phyloP scores from a whole-genome alignment of 208 protist species.

The Trypanosoma boissoni region DNA sequence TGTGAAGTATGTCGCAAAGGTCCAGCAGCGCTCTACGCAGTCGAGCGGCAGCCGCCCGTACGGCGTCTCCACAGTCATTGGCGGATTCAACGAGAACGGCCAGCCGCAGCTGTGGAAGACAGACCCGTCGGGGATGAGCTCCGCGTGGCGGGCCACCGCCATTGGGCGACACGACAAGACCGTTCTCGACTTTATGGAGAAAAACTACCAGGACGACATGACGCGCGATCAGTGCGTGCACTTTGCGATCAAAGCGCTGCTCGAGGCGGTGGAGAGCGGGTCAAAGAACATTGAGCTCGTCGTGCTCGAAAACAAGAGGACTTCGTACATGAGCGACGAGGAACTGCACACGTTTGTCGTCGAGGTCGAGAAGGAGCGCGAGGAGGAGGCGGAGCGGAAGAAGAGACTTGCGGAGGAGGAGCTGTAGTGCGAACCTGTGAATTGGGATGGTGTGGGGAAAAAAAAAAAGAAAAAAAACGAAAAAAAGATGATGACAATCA shows the following conservation, averaged over 20 bases:
- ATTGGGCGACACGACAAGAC: conserved; percentile 96
- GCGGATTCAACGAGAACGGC: conserved; percentile 97
- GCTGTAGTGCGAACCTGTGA: too few relatives aligned
- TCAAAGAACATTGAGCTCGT: conserved; percentile 91
- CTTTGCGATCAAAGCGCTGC: conserved; percentile 97
- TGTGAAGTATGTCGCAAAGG: conserved; percentile 96
- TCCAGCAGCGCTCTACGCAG: conserved; percentile 99
- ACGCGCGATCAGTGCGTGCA: conserved; percentile 93
- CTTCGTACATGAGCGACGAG: conserved; percentile 68
- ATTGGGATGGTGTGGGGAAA: conserved; percentile 3
- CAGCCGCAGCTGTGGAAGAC: conserved; percentile 91
- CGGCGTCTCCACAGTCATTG: conserved; percentile 99
- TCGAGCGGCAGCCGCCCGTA: conserved; percentile 98
- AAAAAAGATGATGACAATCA: conserved; percentile 13
- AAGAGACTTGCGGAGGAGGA: conserved; percentile 81
- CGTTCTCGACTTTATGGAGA: conserved; percentile 99
- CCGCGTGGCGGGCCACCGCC: conserved; percentile 73
- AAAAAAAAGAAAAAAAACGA: conserved; percentile 18
- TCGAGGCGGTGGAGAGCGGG: conserved; percentile 96
- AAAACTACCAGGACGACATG: conserved; percentile 95
- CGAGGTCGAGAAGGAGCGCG: conserved; percentile 85
- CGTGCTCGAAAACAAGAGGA: conserved; percentile 66
- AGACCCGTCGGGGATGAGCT: conserved; percentile 84
- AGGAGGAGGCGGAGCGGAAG: conserved; percentile 81
- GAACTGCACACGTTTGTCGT: conserved; percentile 79